Evolutionary conservation across 2,329 filamentous ascomycete species (phyloP).

Genomic region (Onygenales sp.): DNA sequence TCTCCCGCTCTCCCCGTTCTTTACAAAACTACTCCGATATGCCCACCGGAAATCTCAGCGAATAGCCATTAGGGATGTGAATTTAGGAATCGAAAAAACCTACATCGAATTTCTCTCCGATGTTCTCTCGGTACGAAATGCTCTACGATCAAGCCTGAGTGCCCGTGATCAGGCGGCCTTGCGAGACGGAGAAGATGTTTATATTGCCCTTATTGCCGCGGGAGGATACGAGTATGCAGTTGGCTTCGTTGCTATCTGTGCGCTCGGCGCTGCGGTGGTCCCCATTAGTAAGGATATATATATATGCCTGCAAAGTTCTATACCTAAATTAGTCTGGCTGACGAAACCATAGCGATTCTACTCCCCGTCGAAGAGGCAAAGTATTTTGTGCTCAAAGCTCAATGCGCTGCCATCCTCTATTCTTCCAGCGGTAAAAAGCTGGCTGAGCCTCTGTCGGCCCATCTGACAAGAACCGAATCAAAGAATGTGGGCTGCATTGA

Average conservation of each 20-base stretch:
- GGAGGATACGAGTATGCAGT: constrained; percentile 41
- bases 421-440: constrained; percentile 22
- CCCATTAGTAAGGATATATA: constrained; percentile 23
- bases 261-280: constrained; percentile 38
- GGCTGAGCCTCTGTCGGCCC: constrained; percentile 17
- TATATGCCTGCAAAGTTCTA: neutral
- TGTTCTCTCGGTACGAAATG: constrained; percentile 9
- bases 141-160: constrained; percentile 4
- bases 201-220: constrained; percentile 35
- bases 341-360: constrained; percentile 22
- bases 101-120: constrained; percentile 12
- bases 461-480: constrained; percentile 22
- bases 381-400: constrained; percentile 36
- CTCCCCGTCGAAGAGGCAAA: constrained; percentile 33
- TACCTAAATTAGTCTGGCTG: neutral
- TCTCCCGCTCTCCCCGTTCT: constrained; percentile 20
- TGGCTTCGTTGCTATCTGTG: constrained; percentile 39
- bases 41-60: constrained; percentile 15
- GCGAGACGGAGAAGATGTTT: constrained; percentile 12
- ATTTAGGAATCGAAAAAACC: constrained; percentile 10
- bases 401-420: constrained; percentile 28
- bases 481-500: constrained; percentile 1
- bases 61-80: constrained; percentile 12
- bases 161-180: constrained; percentile 9
- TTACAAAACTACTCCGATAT: constrained; percentile 17